These are phyloP conservation scores for Diplodia intermedia DNA, from an alignment of 2,329 filamentous ascomycete species.

Conservation along the genomic window DNA sequence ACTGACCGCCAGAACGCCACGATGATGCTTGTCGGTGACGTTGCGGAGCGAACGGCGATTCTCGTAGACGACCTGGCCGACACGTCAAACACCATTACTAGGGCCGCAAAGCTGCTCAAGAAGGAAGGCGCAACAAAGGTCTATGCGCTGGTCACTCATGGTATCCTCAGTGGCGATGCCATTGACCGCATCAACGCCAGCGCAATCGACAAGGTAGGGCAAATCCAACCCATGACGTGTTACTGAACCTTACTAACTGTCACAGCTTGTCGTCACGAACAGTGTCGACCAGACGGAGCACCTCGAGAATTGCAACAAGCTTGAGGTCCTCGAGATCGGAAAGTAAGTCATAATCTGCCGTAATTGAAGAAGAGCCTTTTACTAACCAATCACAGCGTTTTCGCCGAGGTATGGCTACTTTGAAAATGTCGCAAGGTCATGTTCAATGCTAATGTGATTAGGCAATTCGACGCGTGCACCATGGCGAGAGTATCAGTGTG, in stretches of 20 bases:
- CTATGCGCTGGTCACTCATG: conserved; percentile 92
- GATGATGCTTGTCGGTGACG: conserved; percentile 94
- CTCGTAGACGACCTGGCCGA: conserved; percentile 94
- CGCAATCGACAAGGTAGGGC: conserved; percentile 79
- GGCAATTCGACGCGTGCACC: conserved; percentile 92
- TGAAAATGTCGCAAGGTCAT: neutral
- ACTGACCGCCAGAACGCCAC: conserved; percentile 80
- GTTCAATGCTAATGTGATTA: conserved; percentile 44
- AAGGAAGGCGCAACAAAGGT: conserved; percentile 88
- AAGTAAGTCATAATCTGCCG: conserved; percentile 24
- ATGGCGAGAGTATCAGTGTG: conserved; percentile 96
- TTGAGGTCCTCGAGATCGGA: conserved; percentile 90
- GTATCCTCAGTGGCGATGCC: conserved; percentile 92
- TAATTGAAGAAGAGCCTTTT: neutral
- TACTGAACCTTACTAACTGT: conserved; percentile 3
- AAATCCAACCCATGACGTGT: neutral
- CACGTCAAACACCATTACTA: conserved; percentile 95
- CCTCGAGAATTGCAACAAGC: conserved; percentile 76
- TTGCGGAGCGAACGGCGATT: conserved; percentile 81
- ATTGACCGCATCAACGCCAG: conserved; percentile 94
- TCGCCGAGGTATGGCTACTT: conserved; percentile 74
- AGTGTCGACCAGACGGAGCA: conserved; percentile 90
- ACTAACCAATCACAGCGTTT: conserved; percentile 63
- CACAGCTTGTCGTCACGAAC: conserved; percentile 77
- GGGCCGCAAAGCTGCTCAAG: conserved; percentile 95